A percentile compares a stretch with the other conserved stretches of the same genome.
Conservation (phyloP, 257 asterid genomes). For the Paraleonurus japonicus region DNA sequence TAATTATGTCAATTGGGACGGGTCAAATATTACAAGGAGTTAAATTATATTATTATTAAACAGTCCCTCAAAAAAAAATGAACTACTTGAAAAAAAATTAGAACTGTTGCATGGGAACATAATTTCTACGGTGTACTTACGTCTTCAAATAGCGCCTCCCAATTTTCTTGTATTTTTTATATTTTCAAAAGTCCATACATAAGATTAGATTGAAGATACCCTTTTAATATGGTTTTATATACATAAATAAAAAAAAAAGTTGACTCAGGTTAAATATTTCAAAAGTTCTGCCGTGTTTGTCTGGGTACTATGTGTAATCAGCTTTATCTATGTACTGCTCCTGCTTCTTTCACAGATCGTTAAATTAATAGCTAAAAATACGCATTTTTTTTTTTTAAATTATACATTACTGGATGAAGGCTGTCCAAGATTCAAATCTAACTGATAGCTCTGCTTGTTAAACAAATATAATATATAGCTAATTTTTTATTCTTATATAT, state of each 20-base stretch:
- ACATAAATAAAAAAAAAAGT: no score
- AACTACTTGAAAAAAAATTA: no score
- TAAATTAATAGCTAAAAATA: not conserved
- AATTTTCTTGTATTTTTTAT: no score
- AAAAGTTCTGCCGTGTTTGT: constrained; percentile 15
- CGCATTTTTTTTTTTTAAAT: not conserved
- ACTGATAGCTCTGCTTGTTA: not conserved
- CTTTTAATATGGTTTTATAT: not conserved
- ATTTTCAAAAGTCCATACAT: constrained; percentile 1
- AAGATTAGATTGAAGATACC: constrained; percentile 20
- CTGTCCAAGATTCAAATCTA: constrained; percentile 23
- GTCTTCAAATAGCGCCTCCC: no score
- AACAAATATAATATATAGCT: not conserved
- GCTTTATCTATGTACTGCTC: constrained; percentile 19
- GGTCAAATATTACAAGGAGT: not conserved
- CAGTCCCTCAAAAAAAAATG: no score
- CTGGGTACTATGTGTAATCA: constrained; percentile 10
- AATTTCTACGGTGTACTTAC: no score
- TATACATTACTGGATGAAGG: not conserved
- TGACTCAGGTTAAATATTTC: not conserved
- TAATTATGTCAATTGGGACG: not conserved
- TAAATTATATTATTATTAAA: no score
- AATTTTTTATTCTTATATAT: not conserved
- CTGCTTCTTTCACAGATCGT: not conserved
- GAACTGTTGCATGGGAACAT: no score